Evolutionary conservation across 345 rosid species (phyloP), one percentile per base, ranked within the genome.

Genomic region (Barbarea vulgaris): DNA sequence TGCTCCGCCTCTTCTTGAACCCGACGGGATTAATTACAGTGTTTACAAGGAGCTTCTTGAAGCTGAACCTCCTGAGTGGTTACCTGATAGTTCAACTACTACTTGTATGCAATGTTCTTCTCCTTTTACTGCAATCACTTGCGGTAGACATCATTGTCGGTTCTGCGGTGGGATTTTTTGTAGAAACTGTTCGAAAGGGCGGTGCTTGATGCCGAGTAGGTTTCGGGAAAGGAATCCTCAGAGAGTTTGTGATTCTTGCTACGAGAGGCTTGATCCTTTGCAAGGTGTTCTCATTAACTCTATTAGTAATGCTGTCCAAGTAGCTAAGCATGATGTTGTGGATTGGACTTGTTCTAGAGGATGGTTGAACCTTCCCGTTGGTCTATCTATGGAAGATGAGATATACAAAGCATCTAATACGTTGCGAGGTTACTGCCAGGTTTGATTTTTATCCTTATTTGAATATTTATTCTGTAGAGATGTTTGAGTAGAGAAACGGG

Each of bases 91-190:
- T 76, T 87, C 93, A 25, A 71, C 91, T 3, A 73, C 84, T 28
- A 79, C 61, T 64, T 95, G 98, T 79, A 88, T 89, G 98, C 97
- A 87, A 69, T 95, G 99, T 42, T 79, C 78, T 82, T 71, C 87
- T 50, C 87, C 90, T 21, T 95, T 95, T 79, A 92, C 96, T 4
- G 94, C 91, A 0, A 14, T 95, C 41, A 87, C 96, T 0, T 81
- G 98, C 59, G 99, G 99, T 4, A 89, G 99, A 80, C 99, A 95
- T 83, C 99, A 95, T 73, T 95, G 99, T 67, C 90, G 97, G 62
- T 89, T 90, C 74, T 95, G 99, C 77, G 99, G 99, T 58, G 97
- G 98, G 44, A 67, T 95, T 28, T 95, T 92, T 77, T 95, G 99
- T 78, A 84, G 96, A 62, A 74, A 69, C 8, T 95, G 99, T 74